Percentiles rank a stretch among this genome's conserved stretches.
phyloP scores from a whole-genome alignment of 2,329 filamentous ascomycete genomes.

The Trichoderma afroharzianum region DNA sequence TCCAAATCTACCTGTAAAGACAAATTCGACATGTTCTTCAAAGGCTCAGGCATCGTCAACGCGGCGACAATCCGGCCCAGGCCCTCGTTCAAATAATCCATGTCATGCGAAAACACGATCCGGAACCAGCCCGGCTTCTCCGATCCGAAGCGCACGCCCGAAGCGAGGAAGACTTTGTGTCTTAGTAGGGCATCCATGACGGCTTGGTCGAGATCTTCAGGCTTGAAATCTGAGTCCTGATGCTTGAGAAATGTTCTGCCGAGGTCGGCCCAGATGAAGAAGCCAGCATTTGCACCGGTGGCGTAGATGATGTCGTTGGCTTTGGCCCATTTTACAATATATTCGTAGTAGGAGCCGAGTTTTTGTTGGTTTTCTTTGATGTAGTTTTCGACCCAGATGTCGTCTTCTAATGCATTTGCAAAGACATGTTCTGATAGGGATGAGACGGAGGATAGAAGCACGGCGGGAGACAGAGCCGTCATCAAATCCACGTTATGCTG shows the following conservation, averaged over 20 bases:
- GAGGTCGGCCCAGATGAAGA: slow-evolving; percentile 54
- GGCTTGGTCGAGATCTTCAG: slow-evolving; percentile 24
- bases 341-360: slow-evolving; percentile 38
- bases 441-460: slow-evolving; percentile 44
- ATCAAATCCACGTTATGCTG: slow-evolving; percentile 41
- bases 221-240: slow-evolving; percentile 19
- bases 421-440: slow-evolving; percentile 41
- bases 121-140: slow-evolving; percentile 39
- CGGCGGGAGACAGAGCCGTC: slow-evolving; percentile 33
- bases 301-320: slow-evolving; percentile 43
- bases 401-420: slow-evolving; percentile 42
- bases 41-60: neutral
- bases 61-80: slow-evolving; percentile 20
- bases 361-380: slow-evolving; percentile 39
- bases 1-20: neutral
- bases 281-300: slow-evolving; percentile 47
- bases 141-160: slow-evolving; percentile 35
- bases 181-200: slow-evolving; percentile 30
- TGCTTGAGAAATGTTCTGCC: slow-evolving; percentile 27
- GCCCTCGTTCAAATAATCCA: slow-evolving; percentile 30
- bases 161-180: slow-evolving; percentile 35
- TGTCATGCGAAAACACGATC: slow-evolving; percentile 37
- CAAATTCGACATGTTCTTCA: neutral
- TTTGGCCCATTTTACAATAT: slow-evolving; percentile 35
- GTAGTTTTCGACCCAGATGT: slow-evolving; percentile 42